Evolutionary conservation across 1,139 yeast genomes (phyloP), one percentile per base, ranked within the genome.

Genomic region (Saccharomyces hybrid): DNA sequence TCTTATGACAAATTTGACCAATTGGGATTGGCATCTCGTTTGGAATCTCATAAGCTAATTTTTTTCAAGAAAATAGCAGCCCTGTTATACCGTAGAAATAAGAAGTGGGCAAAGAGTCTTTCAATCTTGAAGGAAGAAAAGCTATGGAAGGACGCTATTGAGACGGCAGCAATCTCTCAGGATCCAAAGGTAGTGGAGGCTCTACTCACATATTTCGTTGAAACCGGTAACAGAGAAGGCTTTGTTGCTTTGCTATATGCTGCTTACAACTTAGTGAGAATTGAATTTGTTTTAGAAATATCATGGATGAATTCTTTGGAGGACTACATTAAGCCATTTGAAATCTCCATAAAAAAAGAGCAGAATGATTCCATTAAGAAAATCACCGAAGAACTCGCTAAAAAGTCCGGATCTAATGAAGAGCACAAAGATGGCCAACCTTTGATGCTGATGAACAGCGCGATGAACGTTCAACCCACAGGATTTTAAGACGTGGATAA

Each of bases 61-160:
- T 95, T 89, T 77, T 93, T 93, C 79, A 86, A 97, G 75, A 96
- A 89, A 75, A 89, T 93, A 67, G 95, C 98, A 44, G 99, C 99
- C 48, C 82, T 90, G 63, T 79, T 93, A 63, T 95, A 87, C 79
- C 84, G 96, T 72, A 90, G 90, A 76, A 90, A 89, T 74, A 91
- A 90, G 81, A 91, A 93, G 72, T 93, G 89, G 85, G 78, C 77
- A 70, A 93, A 91, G 79, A 86, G 97, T 53, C 86, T 93, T 70
- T 80, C 93, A 1, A 83, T 93, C 59, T 81, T 91, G 69, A 93
- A 93, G 78, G 82, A 86, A 59, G 98, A 93, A 76, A 90, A 88
- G 73, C 78, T 93, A 65, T 93, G 98, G 98, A 79, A 86, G 60
- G 97, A 91, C 70, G 90, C 96, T 61, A 87, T 95, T 68, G 88